Conservation (phyloP, 176 grass and related monocot species). For the Hsuehochloa calcarea region DNA sequence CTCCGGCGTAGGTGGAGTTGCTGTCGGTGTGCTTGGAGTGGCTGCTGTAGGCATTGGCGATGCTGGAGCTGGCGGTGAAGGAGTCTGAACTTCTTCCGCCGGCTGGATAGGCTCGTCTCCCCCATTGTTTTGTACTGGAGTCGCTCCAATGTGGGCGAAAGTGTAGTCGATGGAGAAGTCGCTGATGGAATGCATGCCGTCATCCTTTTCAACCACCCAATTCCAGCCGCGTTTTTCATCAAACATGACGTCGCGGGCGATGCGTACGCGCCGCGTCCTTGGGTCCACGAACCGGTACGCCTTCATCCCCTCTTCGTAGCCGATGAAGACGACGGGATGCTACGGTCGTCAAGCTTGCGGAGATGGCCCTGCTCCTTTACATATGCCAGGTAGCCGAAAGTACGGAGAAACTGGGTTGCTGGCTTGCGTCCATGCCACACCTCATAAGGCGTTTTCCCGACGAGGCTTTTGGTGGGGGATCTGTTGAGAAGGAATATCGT, state of each 20-base stretch:
- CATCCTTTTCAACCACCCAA: neutral
- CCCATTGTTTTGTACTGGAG: neutral
- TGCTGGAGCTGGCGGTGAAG: too few species aligned
- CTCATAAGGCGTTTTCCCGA: too few species aligned
- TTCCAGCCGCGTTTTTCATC: neutral
- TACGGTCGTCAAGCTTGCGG: neutral
- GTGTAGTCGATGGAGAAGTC: neutral
- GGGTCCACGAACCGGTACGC: neutral
- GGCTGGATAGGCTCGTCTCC: too few species aligned
- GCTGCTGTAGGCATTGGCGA: too few species aligned
- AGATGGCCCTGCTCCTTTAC: neutral
- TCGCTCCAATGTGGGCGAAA: neutral
- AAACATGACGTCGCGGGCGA: neutral
- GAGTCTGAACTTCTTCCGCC: too few species aligned
- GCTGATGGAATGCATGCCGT: rapidly evolving
- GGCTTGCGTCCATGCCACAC: too few species aligned
- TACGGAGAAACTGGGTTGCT: too few species aligned
- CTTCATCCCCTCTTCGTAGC: neutral
- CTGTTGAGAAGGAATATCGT: too few species aligned
- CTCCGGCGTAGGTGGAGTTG: neutral
- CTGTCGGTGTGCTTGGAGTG: too few species aligned
- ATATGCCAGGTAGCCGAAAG: too few species aligned
- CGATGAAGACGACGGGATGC: neutral
- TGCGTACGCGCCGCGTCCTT: neutral
- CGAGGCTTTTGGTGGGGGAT: too few species aligned